Percentiles rank a stretch among this genome's conserved stretches.
phyloP scores from a whole-genome alignment of 768 basidiomycete species.

The Hemileccinum impolitum region DNA sequence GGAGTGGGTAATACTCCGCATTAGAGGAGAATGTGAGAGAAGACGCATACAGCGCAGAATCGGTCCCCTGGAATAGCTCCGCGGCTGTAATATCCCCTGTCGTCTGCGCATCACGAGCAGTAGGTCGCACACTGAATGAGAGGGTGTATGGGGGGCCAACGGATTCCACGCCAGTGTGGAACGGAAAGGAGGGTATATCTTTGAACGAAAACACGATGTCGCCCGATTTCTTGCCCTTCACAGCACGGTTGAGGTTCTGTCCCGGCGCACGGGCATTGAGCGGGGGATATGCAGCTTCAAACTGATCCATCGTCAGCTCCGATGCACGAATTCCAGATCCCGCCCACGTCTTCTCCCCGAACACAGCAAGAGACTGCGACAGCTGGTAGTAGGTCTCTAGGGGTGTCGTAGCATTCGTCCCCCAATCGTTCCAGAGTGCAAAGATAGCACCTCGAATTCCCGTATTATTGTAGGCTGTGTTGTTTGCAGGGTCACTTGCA shows the following conservation, averaged over 20 bases:
- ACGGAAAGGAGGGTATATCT: constrained; percentile 13
- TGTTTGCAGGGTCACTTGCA: constrained; percentile 28
- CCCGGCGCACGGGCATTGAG: constrained; percentile 40
- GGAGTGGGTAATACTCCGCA: constrained; percentile 35
- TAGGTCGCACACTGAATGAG: constrained; percentile 36
- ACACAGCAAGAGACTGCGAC: constrained; percentile 37
- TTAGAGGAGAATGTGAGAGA: constrained; percentile 40
- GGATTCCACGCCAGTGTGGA: constrained; percentile 33
- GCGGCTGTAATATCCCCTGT: constrained; percentile 14
- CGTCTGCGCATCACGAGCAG: constrained; percentile 10
- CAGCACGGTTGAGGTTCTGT: constrained; percentile 42
- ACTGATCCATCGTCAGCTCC: constrained; percentile 34
- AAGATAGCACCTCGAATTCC: constrained; percentile 35
- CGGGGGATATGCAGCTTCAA: constrained; percentile 33
- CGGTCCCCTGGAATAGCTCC: constrained; percentile 34
- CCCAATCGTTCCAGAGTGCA: constrained; percentile 45
- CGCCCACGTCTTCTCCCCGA: constrained; percentile 43
- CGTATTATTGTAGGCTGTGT: constrained; percentile 26
- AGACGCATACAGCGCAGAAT: constrained; percentile 34
- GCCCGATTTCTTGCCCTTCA: constrained; percentile 22
- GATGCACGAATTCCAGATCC: constrained; percentile 36
- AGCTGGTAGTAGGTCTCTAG: constrained; percentile 44
- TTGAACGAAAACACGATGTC: constrained; percentile 31
- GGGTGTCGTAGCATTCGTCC: constrained; percentile 43
- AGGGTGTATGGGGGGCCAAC: constrained; percentile 45